A percentile compares a stretch with the other conserved stretches of the same genome.
Conservation (phyloP, 2,329 filamentous ascomycete species). For the Elsinoe perseae region DNA sequence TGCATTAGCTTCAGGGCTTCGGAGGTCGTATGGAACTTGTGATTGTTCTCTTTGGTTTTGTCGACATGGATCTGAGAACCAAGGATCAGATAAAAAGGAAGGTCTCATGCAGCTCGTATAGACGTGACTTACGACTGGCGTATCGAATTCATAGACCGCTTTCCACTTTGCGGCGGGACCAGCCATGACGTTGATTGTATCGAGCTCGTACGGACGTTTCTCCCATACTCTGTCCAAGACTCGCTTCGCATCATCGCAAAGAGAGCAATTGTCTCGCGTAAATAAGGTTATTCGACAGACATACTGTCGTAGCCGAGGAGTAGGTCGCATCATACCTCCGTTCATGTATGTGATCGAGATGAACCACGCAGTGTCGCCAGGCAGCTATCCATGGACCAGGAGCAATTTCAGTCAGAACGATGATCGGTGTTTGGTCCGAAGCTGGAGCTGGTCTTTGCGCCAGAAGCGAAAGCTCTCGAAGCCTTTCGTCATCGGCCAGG, state of each 20-base stretch:
- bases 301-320: conserved; percentile 29
- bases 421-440: background rate
- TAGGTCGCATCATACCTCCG: conserved; percentile 15
- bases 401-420: background rate
- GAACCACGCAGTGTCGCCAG: background rate
- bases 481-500: background rate
- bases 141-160: conserved; percentile 71
- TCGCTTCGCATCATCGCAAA: conserved; percentile 61
- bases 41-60: conserved; percentile 44
- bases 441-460: background rate
- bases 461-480: conserved; percentile 1
- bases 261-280: conserved; percentile 61
- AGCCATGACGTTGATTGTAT: conserved; percentile 62
- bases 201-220: conserved; percentile 57
- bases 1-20: conserved; percentile 70
- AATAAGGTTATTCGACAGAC: conserved; percentile 62
- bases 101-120: conserved; percentile 10
- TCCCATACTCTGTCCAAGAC: conserved; percentile 64
- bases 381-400: background rate
- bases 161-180: conserved; percentile 58
- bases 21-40: conserved; percentile 48
- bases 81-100: background rate
- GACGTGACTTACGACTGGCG: conserved; percentile 57
- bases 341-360: background rate
- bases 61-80: conserved; percentile 52